Percentiles rank a stretch among this genome's conserved stretches.
Evolutionary conservation across 257 asterid genomes (phyloP).

Genomic region (Nicotiana attenuata): DNA sequence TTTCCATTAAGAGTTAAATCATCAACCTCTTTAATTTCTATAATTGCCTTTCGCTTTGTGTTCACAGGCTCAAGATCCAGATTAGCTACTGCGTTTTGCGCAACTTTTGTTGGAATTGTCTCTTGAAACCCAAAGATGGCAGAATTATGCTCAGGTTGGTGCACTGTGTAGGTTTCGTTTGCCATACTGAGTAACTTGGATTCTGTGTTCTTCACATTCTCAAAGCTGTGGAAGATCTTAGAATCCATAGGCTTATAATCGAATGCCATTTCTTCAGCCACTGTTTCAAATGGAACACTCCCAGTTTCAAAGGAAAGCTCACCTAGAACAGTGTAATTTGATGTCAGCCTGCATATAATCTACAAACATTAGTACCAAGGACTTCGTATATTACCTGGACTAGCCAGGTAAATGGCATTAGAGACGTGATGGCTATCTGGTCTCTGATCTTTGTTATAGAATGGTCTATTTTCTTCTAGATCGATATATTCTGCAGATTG

Average conservation of each 20-base stretch:
- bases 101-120: conserved; percentile 2
- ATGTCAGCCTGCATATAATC: neutral
- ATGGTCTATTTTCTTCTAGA: conserved; percentile 21
- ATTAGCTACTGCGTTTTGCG: neutral
- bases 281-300: conserved; percentile 21
- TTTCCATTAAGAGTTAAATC: conserved; percentile 1
- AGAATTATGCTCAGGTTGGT: conserved; percentile 10
- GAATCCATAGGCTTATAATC: conserved; percentile 34
- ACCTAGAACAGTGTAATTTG: conserved; percentile 16
- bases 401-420: conserved; percentile 15
- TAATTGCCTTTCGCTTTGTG: neutral
- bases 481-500: conserved; percentile 25
- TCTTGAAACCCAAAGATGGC: conserved; percentile 10
- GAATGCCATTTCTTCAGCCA: conserved; percentile 27
- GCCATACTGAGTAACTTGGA: conserved; percentile 11
- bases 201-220: conserved; percentile 18
- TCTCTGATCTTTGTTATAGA: conserved; percentile 20
- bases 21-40: conserved; percentile 11
- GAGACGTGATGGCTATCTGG: conserved; percentile 19
- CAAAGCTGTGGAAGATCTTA: conserved; percentile 27
- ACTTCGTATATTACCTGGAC: conserved; percentile 35
- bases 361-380: neutral
- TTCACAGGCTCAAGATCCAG: conserved; percentile 18
- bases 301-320: conserved; percentile 18
- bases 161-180: conserved; percentile 11